Evolutionary conservation across 1,139 yeast genomes (phyloP), one percentile per base, ranked within the genome.

Genomic region (Geotrichum klebahnii): DNA sequence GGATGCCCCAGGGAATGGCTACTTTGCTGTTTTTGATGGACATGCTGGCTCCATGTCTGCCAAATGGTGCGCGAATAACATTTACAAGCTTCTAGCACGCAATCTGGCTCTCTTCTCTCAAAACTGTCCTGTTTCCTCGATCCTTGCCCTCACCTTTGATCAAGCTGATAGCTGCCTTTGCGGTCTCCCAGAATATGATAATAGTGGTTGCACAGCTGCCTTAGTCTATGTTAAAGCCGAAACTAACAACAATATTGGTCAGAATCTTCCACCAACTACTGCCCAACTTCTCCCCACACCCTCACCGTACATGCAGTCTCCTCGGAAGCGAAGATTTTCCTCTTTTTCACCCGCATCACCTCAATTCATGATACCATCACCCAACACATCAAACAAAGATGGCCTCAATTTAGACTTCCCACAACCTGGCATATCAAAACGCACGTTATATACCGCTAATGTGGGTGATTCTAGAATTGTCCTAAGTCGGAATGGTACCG

Each of bases 41-140:
- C 96, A 88, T 67, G 95, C 95, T 4, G 96, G 96, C 3, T 79
- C 80, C 54, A 84, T 79, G 58, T 81, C 90, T 2, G 92, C 96
- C 1, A 75, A 86, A 60, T 85, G 95, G 95, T 85, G 95, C 68
- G 95, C 95, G 0, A 80, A 84, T 51, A 80, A 85, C 62, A 67
- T 88, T 51, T 95, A 85, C 63, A 68, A 75, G 23, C 62, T 58
- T 38, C 53, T 55, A 3, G 53, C 50, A 9, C 35, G 42, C 14
- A 50, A 51, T 16, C 41, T 57, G 8, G 19, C 33, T 2, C 40
- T 39, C 24, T 46, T 32, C 39, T 40, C 38, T 20, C 50, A 23
- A 8, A 28, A 12, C 10, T 42, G 42, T 55, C 56, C 36, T 12
- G 39, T 50, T 9, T 51, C 53, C n/a, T 48, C 50, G 9, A 53